Conservation (phyloP, 768 basidiomycete species). For the Baorangia bicolor region DNA sequence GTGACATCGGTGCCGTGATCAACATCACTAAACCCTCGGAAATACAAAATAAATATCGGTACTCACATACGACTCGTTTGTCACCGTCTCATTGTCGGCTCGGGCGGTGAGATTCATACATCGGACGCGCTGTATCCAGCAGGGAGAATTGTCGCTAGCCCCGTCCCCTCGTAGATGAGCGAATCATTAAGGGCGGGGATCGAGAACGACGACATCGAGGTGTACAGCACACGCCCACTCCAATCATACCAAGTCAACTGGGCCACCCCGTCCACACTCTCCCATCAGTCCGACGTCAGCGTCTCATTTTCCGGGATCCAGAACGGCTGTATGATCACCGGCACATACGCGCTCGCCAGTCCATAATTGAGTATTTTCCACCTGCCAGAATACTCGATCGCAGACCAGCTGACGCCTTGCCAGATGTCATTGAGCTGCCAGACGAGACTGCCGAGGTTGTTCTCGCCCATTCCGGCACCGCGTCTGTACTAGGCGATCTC, state of each 20-base stretch:
- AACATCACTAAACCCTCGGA: neutral
- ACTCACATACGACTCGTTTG: slow-evolving; percentile 54
- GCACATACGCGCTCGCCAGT: slow-evolving; percentile 42
- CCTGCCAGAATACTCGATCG: slow-evolving; percentile 55
- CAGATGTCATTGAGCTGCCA: slow-evolving; percentile 64
- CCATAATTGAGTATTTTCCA: slow-evolving; percentile 62
- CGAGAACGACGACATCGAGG: slow-evolving; percentile 39
- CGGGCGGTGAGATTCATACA: slow-evolving; percentile 51
- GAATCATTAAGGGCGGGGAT: slow-evolving; percentile 53
- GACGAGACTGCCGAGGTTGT: slow-evolving; percentile 57
- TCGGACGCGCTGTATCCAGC: slow-evolving; percentile 38
- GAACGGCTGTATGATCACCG: slow-evolving; percentile 54
- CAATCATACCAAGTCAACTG: slow-evolving; percentile 61
- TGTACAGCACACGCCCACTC: slow-evolving; percentile 41
- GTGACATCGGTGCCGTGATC: neutral
- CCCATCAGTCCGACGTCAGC: slow-evolving; percentile 52
- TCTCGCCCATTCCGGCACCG: slow-evolving; percentile 56
- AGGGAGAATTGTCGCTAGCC: slow-evolving; percentile 47
- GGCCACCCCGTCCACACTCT: slow-evolving; percentile 43
- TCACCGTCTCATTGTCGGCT: slow-evolving; percentile 40
- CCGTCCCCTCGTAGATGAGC: slow-evolving; percentile 39
- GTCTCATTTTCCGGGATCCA: slow-evolving; percentile 51
- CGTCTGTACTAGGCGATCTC: slow-evolving; percentile 59
- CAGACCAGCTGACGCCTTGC: slow-evolving; percentile 58
- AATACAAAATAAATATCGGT: neutral